Percentiles rank a stretch among this genome's conserved stretches.
These are phyloP conservation scores for Ogataea pilisensis DNA, from an alignment of 805 yeast genomes.

Conservation along the genomic window DNA sequence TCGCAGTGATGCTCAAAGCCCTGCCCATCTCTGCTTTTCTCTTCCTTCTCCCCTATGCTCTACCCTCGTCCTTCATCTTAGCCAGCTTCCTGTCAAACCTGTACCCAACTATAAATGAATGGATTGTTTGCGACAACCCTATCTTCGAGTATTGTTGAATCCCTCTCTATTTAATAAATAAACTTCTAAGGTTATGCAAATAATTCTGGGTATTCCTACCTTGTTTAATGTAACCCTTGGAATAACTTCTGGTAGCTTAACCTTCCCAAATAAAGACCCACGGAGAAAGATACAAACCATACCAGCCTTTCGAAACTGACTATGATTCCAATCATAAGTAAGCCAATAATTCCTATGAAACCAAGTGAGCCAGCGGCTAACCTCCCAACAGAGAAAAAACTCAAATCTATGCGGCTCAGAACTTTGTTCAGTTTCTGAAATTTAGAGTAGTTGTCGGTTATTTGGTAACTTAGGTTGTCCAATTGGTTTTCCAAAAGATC, in stretches of 20 bases:
- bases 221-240: background rate
- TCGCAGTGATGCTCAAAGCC: too few species aligned
- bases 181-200: too few species aligned
- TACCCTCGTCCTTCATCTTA: too few species aligned
- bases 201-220: too few species aligned
- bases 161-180: too few species aligned
- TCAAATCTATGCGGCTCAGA: constrained; percentile 1
- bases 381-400: constrained; percentile 1
- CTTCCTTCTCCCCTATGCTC: too few species aligned
- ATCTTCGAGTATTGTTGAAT: too few species aligned
- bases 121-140: too few species aligned
- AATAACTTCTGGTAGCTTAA: background rate
- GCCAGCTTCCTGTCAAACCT: too few species aligned
- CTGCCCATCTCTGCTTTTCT: too few species aligned
- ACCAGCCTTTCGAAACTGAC: constrained; percentile 5
- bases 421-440: constrained; percentile 6
- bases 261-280: constrained; percentile 9
- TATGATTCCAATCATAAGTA: constrained; percentile 3
- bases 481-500: constrained; percentile 5
- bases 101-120: too few species aligned
- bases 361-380: background rate
- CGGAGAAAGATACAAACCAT: constrained; percentile 5
- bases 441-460: constrained; percentile 6
- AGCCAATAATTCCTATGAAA: background rate
- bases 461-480: constrained; percentile 2